Evolutionary conservation across 208 protist genomes (phyloP).

Genomic region (Leishmania tarentolae): DNA sequence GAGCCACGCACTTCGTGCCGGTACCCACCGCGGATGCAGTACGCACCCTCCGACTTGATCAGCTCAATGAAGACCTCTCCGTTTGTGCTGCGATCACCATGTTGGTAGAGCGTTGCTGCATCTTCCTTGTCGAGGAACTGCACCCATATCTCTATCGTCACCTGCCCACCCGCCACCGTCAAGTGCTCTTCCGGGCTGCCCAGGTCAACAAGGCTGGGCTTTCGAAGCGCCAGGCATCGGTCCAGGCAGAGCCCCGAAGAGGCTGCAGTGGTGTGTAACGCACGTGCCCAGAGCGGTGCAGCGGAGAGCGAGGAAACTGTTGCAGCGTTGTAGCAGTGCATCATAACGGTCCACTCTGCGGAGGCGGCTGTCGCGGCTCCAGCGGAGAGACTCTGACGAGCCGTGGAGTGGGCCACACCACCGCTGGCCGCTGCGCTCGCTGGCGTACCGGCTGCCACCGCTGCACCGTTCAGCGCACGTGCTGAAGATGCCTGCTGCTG

Average conservation of each 20-base stretch:
- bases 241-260: constrained; percentile 28
- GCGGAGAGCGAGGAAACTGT: constrained; percentile 28
- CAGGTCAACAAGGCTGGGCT: constrained; percentile 76
- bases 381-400: neutral
- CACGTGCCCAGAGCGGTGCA: constrained; percentile 34
- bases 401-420: neutral
- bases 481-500: constrained; percentile 9
- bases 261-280: constrained; percentile 33
- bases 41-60: constrained; percentile 69
- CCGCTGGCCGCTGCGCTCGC: constrained; percentile 18
- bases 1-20: constrained; percentile 84
- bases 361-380: neutral
- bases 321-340: constrained; percentile 33
- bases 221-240: constrained; percentile 70
- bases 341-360: constrained; percentile 37
- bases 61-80: constrained; percentile 92
- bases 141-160: constrained; percentile 89
- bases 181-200: constrained; percentile 67
- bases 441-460: constrained; percentile 19
- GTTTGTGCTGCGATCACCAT: constrained; percentile 86
- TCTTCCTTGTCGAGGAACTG: constrained; percentile 79
- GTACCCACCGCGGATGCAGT: constrained; percentile 85
- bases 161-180: constrained; percentile 66
- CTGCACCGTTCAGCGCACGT: constrained; percentile 26
- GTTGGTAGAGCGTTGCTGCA: constrained; percentile 83